Evolutionary conservation across 2,329 filamentous ascomycete species (phyloP), one percentile per base, ranked within the genome.

Genomic region (Chrysosporium queenslandicum): DNA sequence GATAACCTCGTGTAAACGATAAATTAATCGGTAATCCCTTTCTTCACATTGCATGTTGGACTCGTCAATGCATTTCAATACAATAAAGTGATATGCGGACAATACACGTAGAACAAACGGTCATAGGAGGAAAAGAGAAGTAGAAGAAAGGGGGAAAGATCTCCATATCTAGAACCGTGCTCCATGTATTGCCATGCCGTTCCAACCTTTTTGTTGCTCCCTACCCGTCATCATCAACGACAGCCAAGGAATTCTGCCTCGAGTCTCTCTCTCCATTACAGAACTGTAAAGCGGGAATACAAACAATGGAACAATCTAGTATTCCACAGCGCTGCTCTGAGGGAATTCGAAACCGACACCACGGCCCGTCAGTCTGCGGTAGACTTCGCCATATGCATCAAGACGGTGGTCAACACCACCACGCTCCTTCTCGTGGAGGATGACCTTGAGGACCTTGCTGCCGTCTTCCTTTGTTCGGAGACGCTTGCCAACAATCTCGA

Each of bases 391-490:
- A 83, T 98, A 98, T 73, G 91, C 96, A 78, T 98, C 92, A 67
- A 98, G 87, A 74, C 92, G 84, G 86, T 97, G 96, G 82, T 98
- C 92, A 67, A 98, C 91, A 74, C 90, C 89, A 70, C 90, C 91
- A 68, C 90, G 87, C 87, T 98, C 92, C 88, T 98, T 98, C 87
- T 97, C 92, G 76, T 98, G 92, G 57, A 98, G 84, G 71, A 98
- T 82, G 74, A 98, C 88, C 87, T 98, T 98, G 77, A 97, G 84
- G 72, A 88, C 78, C 87, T 97, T 97, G 85, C 81, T 85, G 75
- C 89, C 89, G 77, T 98, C 92, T 82, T 97, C 91, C 80, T 94
- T 91, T 80, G 92, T 97, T 76, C 92, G 87, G 74, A 90, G 77
- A 71, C 92, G 89, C 88, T 97, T 97, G 78, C 92, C 92, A 67